phyloP scores from a whole-genome alignment of 148 eudicot genomes.

The Selenicereus undatus region DNA sequence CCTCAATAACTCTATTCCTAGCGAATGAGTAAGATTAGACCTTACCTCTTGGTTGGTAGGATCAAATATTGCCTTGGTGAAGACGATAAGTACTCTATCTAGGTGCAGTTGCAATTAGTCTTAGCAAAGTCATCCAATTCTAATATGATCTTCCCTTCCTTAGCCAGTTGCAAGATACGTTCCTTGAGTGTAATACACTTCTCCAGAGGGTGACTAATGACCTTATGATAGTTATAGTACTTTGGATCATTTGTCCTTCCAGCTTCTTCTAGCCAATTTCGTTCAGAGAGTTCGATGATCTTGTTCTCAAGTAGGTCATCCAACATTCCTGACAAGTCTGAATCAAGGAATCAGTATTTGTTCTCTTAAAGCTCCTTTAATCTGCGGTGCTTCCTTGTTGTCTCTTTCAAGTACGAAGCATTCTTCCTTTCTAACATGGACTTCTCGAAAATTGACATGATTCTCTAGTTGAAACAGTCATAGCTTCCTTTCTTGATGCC shows the following conservation, averaged over 20 bases:
- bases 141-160: background rate
- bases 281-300: background rate
- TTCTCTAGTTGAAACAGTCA: background rate
- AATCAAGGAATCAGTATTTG: slow-evolving; percentile 6
- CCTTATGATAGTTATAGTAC: background rate
- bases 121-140: background rate
- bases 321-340: no score
- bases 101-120: background rate
- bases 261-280: background rate
- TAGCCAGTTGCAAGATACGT: background rate
- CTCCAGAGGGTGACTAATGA: background rate
- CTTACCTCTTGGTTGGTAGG: no score
- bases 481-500: background rate
- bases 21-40: no score
- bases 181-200: background rate
- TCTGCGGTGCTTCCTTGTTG: background rate
- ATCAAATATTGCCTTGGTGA: background rate
- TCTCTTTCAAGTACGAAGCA: background rate
- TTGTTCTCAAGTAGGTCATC: no score
- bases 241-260: no score
- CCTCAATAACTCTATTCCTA: no score
- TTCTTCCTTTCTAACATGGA: no score
- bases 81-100: background rate
- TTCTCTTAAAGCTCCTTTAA: slow-evolving; percentile 15
- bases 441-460: background rate